Evolutionary conservation across 208 protist species (phyloP), one percentile per base, ranked within the genome.

Genomic region (Zelonia costaricensis): DNA sequence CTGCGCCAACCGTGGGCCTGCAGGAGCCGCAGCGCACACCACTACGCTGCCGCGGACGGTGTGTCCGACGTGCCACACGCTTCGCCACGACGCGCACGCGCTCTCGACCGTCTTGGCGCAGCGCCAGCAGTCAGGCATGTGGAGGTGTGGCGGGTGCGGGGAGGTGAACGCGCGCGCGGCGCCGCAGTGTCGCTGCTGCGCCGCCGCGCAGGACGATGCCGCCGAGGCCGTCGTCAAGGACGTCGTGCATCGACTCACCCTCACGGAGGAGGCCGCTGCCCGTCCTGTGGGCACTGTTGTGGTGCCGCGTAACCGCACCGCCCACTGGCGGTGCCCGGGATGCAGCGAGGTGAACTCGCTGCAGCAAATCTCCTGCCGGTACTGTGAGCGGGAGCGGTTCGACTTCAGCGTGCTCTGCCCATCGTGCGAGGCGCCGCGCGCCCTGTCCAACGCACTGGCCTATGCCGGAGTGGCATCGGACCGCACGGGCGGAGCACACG

Each of bases 341-440:
- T 93, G 87, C 40, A 40, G 3, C 8, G 78, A 91, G 76, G 61
- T 89, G 4, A 93, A 93, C 54, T 83, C 87, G 0, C 62, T 91
- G 16, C 71, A 91, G 63, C 55, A 71, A 20, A 40, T 55, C 2
- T 2, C 49, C 8, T 93, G 87, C 36, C 71, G 82, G n/a, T 57
- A 82, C 40, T 93, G 87, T 40, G 28, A 27, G 7, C 51, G 42
- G 9, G 87, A 80, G 52, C 80, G 87, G 0, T 91, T 91, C 53
- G 65, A 58, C 12, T 36, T 89, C 20, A 54, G 36, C 9, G 67
- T 93, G 6, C 27, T 23, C 62, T 93, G 87, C 49, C 63, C 67
- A 10, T 18, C 10, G 1, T 93, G 87, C 45, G 45, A 60, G 20
- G 52, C 55, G 12, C 23, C 44, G 9, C 67, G 69, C 10, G 15